These are phyloP conservation scores for Pyricularia grisea DNA, from an alignment of 2,329 filamentous ascomycete species.

Conservation along the genomic window DNA sequence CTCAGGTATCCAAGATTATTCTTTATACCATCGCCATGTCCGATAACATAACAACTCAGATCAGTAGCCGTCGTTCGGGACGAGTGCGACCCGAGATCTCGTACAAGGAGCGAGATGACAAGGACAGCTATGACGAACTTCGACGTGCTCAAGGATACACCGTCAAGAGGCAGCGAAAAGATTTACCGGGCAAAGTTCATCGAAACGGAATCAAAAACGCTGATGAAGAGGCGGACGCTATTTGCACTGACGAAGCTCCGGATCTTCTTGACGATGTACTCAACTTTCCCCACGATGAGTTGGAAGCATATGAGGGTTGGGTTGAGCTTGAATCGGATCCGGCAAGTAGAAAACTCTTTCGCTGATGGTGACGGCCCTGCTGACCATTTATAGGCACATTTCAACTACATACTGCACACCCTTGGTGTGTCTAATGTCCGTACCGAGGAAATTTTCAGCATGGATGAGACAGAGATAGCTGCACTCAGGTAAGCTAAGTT, in stretches of 20 bases:
- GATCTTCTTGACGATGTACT: conserved; percentile 35
- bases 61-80: not conserved
- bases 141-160: conserved; percentile 5
- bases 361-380: not conserved
- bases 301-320: conserved; percentile 60
- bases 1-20: not conserved
- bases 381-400: conserved; percentile 53
- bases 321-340: conserved; percentile 86
- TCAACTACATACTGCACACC: conserved; percentile 74
- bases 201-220: not conserved
- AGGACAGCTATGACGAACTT: not conserved
- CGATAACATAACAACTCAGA: not conserved
- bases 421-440: conserved; percentile 67
- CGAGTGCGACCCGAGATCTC: not conserved
- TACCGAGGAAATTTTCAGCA: conserved; percentile 64
- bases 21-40: not conserved
- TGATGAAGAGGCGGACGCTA: not conserved
- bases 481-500: conserved; percentile 46
- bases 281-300: conserved; percentile 40
- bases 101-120: not conserved
- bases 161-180: conserved; percentile 5
- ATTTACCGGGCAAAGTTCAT: not conserved
- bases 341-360: conserved; percentile 33
- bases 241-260: not conserved
- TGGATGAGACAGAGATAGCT: conserved; percentile 59